A percentile compares a stretch with the other conserved stretches of the same genome.
Conservation (phyloP, 495 filamentous ascomycete genomes). For the Aspergillus carlsbadensis region DNA sequence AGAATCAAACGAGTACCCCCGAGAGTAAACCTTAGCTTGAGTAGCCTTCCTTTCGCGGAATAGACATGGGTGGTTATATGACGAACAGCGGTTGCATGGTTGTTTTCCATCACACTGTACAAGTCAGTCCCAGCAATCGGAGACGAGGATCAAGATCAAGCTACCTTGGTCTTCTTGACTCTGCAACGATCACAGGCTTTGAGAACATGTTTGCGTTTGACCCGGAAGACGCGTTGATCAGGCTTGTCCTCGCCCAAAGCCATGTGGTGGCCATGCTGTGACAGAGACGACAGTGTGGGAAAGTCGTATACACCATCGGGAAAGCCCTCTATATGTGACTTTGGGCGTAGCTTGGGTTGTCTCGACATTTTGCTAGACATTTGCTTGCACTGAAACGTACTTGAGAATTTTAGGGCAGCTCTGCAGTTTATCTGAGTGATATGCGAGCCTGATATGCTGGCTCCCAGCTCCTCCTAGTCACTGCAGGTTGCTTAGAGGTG, state of each 20-base stretch:
- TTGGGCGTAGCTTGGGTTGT: conserved; percentile 45
- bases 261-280: conserved; percentile 34
- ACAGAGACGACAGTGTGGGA: conserved; percentile 30
- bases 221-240: conserved; percentile 47
- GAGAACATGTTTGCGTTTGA: conserved; percentile 50
- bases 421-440: neutral
- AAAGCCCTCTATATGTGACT: conserved; percentile 37
- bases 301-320: conserved; percentile 40
- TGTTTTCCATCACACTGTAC: conserved; percentile 49
- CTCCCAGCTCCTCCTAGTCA: conserved; percentile 14
- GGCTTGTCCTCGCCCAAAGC: conserved; percentile 38
- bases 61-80: conserved; percentile 48
- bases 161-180: conserved; percentile 50
- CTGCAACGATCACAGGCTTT: conserved; percentile 50
- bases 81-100: conserved; percentile 48
- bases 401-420: neutral
- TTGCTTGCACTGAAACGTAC: neutral
- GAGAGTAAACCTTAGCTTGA: conserved; percentile 48
- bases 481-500: conserved; percentile 9
- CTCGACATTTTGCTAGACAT: conserved; percentile 32
- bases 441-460: conserved; percentile 8
- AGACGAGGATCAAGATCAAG: conserved; percentile 6
- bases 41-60: conserved; percentile 50
- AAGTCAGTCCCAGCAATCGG: conserved; percentile 12
- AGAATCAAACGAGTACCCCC: conserved; percentile 31